phyloP scores from a whole-genome alignment of 352 stramenopile species.

The Phytophthora pluvialis region DNA sequence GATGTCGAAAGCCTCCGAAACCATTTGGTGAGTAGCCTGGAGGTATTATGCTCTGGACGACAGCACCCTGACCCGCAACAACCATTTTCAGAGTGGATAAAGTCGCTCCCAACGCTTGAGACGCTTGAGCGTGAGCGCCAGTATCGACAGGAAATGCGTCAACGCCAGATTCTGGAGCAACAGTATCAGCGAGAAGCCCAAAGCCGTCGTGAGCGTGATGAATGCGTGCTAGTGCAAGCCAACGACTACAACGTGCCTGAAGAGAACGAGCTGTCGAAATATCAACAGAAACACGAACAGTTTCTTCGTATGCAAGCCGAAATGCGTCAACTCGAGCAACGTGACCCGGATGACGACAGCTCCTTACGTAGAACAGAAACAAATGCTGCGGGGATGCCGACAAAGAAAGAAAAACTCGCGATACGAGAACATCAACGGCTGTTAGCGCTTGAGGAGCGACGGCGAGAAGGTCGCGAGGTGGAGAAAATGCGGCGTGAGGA shows the following conservation, averaged over 20 bases:
- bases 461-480: constrained; percentile 40
- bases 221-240: constrained; percentile 43
- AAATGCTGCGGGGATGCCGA: neutral
- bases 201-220: constrained; percentile 45
- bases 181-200: constrained; percentile 53
- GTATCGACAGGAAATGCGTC: constrained; percentile 43
- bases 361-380: neutral
- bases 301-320: constrained; percentile 37
- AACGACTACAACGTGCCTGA: constrained; percentile 51
- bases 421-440: constrained; percentile 38
- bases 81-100: constrained; percentile 57
- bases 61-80: constrained; percentile 49
- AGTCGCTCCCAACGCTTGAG: constrained; percentile 61
- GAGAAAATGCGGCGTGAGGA: constrained; percentile 61
- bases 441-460: constrained; percentile 34
- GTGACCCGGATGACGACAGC: constrained; percentile 1
- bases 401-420: constrained; percentile 32
- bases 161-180: constrained; percentile 49
- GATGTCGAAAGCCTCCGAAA: constrained; percentile 41
- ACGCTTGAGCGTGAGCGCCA: constrained; percentile 46
- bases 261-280: constrained; percentile 34
- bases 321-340: constrained; percentile 32
- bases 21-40: constrained; percentile 42
- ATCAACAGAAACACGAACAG: constrained; percentile 41
- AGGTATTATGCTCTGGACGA: constrained; percentile 46